These are phyloP conservation scores for Aphanomyces euteiches DNA, from an alignment of 352 stramenopile species.

Conservation along the genomic window DNA sequence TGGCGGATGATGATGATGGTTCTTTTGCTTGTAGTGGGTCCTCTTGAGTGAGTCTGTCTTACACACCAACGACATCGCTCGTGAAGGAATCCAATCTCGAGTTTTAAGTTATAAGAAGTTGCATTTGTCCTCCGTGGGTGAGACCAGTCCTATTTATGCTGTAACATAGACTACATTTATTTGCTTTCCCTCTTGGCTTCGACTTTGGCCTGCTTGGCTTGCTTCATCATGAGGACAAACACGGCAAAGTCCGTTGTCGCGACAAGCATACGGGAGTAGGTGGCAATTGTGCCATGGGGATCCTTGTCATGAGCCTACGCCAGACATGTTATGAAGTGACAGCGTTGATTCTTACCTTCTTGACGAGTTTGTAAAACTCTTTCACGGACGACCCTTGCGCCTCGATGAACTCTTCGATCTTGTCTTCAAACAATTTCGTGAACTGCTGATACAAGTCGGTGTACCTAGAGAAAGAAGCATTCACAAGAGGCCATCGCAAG, in stretches of 20 bases:
- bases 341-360: slow-evolving; percentile 13
- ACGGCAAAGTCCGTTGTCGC: slow-evolving; percentile 76
- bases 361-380: slow-evolving; percentile 65
- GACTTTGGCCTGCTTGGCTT: slow-evolving; percentile 51
- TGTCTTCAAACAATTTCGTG: slow-evolving; percentile 63
- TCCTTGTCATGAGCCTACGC: slow-evolving; percentile 49
- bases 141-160: too few species aligned
- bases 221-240: slow-evolving; percentile 80
- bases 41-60: too few species aligned
- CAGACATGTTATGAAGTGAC: not conserved
- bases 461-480: slow-evolving; percentile 41
- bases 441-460: slow-evolving; percentile 80
- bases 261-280: slow-evolving; percentile 74
- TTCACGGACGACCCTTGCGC: slow-evolving; percentile 53
- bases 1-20: too few species aligned
- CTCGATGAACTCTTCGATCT: slow-evolving; percentile 71
- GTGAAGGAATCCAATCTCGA: too few species aligned
- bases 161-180: not conserved
- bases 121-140: too few species aligned
- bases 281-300: slow-evolving; percentile 54
- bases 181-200: slow-evolving; percentile 3
- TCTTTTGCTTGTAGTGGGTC: too few species aligned
- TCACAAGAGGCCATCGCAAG: not conserved
- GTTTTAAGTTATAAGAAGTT: too few species aligned
- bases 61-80: too few species aligned